These are phyloP conservation scores for Trypanosoma scelopori DNA, from an alignment of 208 protist species.

Conservation along the genomic window DNA sequence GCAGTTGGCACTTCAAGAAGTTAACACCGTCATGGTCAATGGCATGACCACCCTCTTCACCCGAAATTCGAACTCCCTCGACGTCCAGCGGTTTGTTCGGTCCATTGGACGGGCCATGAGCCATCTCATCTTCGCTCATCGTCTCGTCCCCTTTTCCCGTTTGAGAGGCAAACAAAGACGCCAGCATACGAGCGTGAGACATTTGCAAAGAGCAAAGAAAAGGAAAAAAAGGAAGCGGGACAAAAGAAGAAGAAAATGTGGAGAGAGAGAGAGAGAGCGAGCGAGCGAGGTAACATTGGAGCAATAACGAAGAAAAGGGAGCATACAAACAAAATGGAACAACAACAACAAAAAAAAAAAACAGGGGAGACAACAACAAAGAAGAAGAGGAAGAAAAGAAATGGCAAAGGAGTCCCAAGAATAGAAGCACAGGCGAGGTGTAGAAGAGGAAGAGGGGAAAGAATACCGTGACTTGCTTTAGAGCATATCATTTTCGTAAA, in stretches of 20 bases:
- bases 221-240: slow-evolving; percentile 26
- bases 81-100: background rate
- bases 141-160: slow-evolving; percentile 11
- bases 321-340: no score
- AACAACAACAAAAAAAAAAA: no score
- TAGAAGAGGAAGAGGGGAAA: no score
- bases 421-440: no score
- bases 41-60: slow-evolving; percentile 9
- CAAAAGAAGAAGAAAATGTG: background rate
- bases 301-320: no score
- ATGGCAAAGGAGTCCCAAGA: no score
- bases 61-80: background rate
- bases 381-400: no score
- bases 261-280: background rate
- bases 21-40: slow-evolving; percentile 10
- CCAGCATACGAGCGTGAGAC: background rate
- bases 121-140: background rate
- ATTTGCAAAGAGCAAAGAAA: slow-evolving; percentile 2
- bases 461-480: no score
- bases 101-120: background rate
- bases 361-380: no score
- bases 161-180: slow-evolving; percentile 3
- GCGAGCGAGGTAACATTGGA: no score
- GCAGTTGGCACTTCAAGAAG: slow-evolving; percentile 39
- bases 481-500: background rate